These are phyloP conservation scores for Trypanosomatidae sp. DNA, from an alignment of 208 protist genomes.

Conservation along the genomic window DNA sequence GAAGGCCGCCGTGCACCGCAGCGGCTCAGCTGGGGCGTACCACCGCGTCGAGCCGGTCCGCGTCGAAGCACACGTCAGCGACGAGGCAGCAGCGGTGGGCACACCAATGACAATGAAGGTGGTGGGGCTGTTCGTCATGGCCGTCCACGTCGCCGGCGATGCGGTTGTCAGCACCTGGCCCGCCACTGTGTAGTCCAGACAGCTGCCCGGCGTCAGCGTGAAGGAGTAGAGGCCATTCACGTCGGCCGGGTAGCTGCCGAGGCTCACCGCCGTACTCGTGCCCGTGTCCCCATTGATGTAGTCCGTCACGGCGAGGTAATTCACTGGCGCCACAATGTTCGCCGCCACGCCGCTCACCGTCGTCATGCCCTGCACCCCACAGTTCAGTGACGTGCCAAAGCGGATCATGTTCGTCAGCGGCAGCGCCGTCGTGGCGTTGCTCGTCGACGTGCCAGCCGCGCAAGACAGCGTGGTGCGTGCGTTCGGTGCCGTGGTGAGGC, in stretches of 20 bases:
- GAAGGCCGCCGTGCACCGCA: slow-evolving; percentile 49
- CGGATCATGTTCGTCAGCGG: slow-evolving; percentile 53
- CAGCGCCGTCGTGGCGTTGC: slow-evolving; percentile 8
- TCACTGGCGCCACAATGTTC: slow-evolving; percentile 53
- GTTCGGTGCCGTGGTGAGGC: slow-evolving; percentile 52
- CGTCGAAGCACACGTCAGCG: slow-evolving; percentile 41
- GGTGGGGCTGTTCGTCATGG: slow-evolving; percentile 69
- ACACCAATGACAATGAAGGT: slow-evolving; percentile 62
- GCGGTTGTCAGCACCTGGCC: slow-evolving; percentile 34
- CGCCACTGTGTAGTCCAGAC: slow-evolving; percentile 29
- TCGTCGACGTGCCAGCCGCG: no score
- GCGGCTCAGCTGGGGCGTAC: slow-evolving; percentile 49
- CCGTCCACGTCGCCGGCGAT: slow-evolving; percentile 18
- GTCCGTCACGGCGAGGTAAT: slow-evolving; percentile 37
- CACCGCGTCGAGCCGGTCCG: slow-evolving; percentile 48
- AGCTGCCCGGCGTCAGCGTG: slow-evolving; percentile 25
- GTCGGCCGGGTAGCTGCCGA: slow-evolving; percentile 53
- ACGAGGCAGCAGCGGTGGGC: slow-evolving; percentile 41
- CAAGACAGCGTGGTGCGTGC: slow-evolving; percentile 44
- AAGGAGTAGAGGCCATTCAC: slow-evolving; percentile 66
- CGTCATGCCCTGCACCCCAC: slow-evolving; percentile 55
- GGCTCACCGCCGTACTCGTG: slow-evolving; percentile 24
- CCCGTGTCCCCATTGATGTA: slow-evolving; percentile 32
- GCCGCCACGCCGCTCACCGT: slow-evolving; percentile 31
- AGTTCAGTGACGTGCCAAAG: slow-evolving; percentile 31